phyloP scores from a whole-genome alignment of 2,329 filamentous ascomycete genomes.

The Penicillium sp. region DNA sequence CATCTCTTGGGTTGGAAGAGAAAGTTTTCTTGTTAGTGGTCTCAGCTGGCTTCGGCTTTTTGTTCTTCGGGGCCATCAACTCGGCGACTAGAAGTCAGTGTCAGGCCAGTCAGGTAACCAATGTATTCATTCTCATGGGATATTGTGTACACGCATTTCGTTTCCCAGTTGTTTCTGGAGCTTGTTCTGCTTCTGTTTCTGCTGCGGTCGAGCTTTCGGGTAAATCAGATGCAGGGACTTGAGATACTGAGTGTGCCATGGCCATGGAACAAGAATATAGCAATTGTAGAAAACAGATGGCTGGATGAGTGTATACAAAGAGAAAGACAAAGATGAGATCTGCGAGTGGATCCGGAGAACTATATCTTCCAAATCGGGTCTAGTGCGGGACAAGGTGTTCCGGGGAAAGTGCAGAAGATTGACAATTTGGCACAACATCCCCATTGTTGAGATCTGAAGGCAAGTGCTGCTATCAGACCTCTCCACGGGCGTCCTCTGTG shows the following conservation, averaged over 20 bases:
- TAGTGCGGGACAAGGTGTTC: conserved; percentile 27
- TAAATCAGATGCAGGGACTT: conserved; percentile 13
- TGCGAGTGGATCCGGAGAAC: background rate
- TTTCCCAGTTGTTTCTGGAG: conserved; percentile 23
- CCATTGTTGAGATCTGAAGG: background rate
- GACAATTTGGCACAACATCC: background rate
- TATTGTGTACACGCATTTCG: conserved; percentile 37
- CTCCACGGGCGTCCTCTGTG: conserved; percentile 23
- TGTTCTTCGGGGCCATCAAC: conserved; percentile 52
- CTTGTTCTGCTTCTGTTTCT: conserved; percentile 1
- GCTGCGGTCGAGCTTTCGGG: conserved; percentile 5
- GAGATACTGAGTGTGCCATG: conserved; percentile 21
- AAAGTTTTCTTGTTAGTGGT: conserved; percentile 18
- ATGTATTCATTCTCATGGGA: background rate
- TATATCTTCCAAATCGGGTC: conserved; percentile 20
- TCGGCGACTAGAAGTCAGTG: conserved; percentile 43
- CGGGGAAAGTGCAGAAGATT: background rate
- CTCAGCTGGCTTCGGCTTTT: conserved; percentile 28
- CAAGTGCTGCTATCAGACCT: background rate
- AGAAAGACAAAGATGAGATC: background rate
- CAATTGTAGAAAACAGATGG: background rate
- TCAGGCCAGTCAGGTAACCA: background rate
- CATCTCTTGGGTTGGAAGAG: conserved; percentile 52
- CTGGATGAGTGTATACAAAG: background rate
- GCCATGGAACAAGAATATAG: background rate